These are phyloP conservation scores for Aspergillus sp. DNA, from an alignment of 2,329 filamentous ascomycete species.

Conservation along the genomic window DNA sequence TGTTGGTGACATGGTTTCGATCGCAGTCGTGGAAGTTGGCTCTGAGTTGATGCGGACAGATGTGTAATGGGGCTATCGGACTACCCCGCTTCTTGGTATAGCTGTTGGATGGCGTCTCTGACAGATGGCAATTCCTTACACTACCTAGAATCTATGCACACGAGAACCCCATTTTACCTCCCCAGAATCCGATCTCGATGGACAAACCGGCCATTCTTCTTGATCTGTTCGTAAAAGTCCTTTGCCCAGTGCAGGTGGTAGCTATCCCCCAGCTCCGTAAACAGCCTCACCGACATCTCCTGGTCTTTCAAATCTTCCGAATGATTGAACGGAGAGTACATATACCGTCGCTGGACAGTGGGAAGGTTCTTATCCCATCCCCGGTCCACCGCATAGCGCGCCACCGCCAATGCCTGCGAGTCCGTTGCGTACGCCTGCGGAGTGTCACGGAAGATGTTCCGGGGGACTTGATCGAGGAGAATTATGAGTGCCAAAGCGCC, in stretches of 20 bases:
- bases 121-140: no score
- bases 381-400: slow-evolving; percentile 24
- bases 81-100: no score
- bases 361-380: slow-evolving; percentile 27
- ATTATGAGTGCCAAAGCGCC: slow-evolving; percentile 36
- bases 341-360: slow-evolving; percentile 24
- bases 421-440: slow-evolving; percentile 32
- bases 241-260: slow-evolving; percentile 20
- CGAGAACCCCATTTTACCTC: slow-evolving; percentile 1
- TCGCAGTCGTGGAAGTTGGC: no score
- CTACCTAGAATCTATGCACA: no score
- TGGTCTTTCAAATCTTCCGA: slow-evolving; percentile 34
- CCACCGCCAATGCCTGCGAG: slow-evolving; percentile 24
- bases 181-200: slow-evolving; percentile 25
- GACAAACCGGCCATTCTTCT: slow-evolving; percentile 23
- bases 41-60: no score
- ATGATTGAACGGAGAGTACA: slow-evolving; percentile 39
- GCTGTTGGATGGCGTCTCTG: no score
- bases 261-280: slow-evolving; percentile 14
- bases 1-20: slow-evolving; percentile 4
- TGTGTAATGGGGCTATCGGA: no score
- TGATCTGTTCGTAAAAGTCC: slow-evolving; percentile 18
- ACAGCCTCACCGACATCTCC: slow-evolving; percentile 16
- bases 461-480: slow-evolving; percentile 40
- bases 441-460: slow-evolving; percentile 36